Evolutionary conservation across 345 rosid genomes (phyloP).

Genomic region (Citrus cavaleriei): DNA sequence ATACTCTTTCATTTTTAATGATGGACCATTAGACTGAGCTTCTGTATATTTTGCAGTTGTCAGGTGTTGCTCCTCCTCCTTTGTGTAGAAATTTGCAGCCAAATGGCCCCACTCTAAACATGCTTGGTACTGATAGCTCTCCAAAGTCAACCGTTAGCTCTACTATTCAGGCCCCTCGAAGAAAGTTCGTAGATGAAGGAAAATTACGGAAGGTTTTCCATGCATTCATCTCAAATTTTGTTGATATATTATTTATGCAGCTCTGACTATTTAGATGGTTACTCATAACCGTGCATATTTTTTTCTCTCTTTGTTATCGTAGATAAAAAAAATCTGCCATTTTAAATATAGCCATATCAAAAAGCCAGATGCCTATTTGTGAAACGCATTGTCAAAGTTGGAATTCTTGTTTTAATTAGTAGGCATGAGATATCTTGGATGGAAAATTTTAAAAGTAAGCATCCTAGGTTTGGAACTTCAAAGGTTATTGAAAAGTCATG

Average conservation of each 20-base stretch:
- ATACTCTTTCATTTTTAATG: conserved; percentile 3
- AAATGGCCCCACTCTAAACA: conserved; percentile 54
- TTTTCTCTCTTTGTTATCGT: not conserved
- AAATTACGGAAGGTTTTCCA: conserved; percentile 80
- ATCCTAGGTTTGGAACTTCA: not conserved
- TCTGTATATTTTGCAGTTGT: conserved; percentile 51
- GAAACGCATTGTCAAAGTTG: not conserved
- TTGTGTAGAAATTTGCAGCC: conserved; percentile 73
- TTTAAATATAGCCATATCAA: not conserved
- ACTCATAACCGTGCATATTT: not conserved
- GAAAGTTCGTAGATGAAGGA: conserved; percentile 98
- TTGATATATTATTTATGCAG: not conserved
- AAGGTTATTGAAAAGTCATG: not conserved
- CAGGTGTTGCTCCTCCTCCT: conserved; percentile 91
- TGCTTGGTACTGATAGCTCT: conserved; percentile 52
- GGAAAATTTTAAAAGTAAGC: not conserved
- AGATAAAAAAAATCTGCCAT: not conserved
- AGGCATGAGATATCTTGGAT: not conserved
- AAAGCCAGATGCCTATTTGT: not conserved
- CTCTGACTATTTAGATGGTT: conserved; percentile 2
- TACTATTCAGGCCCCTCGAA: conserved; percentile 88
- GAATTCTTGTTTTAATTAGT: not conserved
- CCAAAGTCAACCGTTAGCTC: conserved; percentile 73
- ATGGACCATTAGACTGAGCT: conserved; percentile 1
- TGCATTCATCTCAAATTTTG: not conserved